These are phyloP conservation scores for Choiromyces venosus DNA, from an alignment of 495 filamentous ascomycete species.

Conservation along the genomic window DNA sequence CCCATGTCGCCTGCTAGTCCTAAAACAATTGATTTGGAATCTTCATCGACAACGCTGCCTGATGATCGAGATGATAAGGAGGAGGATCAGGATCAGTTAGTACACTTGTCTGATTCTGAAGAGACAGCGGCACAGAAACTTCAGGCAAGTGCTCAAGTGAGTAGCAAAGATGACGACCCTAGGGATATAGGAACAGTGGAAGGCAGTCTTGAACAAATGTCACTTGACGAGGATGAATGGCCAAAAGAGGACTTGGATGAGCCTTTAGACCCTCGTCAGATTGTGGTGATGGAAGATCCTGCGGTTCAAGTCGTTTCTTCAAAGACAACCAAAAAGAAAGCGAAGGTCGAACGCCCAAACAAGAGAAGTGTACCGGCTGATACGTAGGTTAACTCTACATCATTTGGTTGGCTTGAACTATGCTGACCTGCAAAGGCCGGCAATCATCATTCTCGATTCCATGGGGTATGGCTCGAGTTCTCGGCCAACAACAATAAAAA, in stretches of 20 bases:
- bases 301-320: constrained; percentile 13
- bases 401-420: neutral
- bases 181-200: neutral
- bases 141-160: neutral
- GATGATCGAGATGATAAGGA: constrained; percentile 29
- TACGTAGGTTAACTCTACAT: constrained; percentile 41
- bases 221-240: constrained; percentile 26
- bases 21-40: constrained; percentile 30
- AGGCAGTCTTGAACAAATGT: constrained; percentile 24
- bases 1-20: constrained; percentile 17
- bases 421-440: constrained; percentile 47
- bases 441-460: constrained; percentile 87
- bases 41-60: constrained; percentile 10
- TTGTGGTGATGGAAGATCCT: constrained; percentile 13
- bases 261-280: constrained; percentile 4
- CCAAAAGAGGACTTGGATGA: constrained; percentile 10
- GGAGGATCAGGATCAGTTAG: constrained; percentile 19
- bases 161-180: neutral
- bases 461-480: constrained; percentile 48
- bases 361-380: constrained; percentile 36
- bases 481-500: constrained; percentile 57
- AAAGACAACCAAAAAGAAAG: constrained; percentile 15
- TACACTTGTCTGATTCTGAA: neutral
- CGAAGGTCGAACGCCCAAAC: constrained; percentile 22
- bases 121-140: neutral